Evolutionary conservation across 2,329 filamentous ascomycete species (phyloP).

Genomic region (Trichoderma brevicompactum): DNA sequence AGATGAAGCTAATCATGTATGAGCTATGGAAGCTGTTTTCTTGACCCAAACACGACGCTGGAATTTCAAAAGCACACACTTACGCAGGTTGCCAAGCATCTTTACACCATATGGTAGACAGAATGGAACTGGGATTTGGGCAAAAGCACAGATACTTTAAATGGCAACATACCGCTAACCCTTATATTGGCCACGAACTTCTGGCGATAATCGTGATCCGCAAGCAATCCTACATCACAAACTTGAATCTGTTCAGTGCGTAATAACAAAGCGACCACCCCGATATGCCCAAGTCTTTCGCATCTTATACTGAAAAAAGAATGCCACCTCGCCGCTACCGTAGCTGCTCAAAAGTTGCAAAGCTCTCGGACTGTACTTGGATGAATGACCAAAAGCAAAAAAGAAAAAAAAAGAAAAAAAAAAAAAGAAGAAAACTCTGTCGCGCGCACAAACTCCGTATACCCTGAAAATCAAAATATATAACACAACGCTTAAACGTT

Average conservation of each 20-base stretch:
- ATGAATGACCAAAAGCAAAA: background rate
- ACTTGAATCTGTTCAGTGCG: background rate
- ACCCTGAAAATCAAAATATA: background rate
- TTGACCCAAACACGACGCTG: too few species aligned
- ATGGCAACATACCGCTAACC: background rate
- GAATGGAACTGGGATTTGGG: too few species aligned
- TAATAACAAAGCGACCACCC: background rate
- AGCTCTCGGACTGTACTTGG: background rate
- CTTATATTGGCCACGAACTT: background rate
- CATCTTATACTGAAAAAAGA: background rate
- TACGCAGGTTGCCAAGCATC: too few species aligned
- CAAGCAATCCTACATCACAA: background rate
- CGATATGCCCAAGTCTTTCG: background rate
- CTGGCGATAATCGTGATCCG: background rate
- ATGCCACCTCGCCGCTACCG: background rate
- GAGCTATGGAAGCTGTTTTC: too few species aligned
- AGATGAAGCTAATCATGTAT: too few species aligned
- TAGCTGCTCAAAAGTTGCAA: background rate
- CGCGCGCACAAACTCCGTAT: background rate
- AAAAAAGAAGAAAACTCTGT: background rate
- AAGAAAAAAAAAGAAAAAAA: background rate
- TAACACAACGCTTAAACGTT: background rate
- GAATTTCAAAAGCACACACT: too few species aligned
- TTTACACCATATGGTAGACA: too few species aligned
- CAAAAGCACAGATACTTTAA: too few species aligned